Evolutionary conservation across 768 basidiomycete genomes (phyloP).

Genomic region (Dictyophora rubrovolvata): DNA sequence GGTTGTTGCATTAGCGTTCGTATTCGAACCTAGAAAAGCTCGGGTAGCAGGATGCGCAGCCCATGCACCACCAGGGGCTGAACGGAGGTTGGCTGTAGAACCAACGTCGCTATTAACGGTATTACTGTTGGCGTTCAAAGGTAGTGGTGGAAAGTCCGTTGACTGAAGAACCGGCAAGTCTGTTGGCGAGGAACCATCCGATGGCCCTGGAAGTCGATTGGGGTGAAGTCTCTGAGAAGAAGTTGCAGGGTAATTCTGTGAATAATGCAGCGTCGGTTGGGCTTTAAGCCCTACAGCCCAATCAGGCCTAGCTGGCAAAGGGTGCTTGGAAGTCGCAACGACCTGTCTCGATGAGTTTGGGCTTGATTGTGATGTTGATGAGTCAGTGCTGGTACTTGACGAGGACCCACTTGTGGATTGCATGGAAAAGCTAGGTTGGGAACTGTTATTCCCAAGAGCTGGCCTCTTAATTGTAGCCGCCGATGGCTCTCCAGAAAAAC

Average conservation of each 20-base stretch:
- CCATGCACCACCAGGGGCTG: conserved; percentile 60
- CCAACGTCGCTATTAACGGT: conserved; percentile 17
- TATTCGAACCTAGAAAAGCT: conserved; percentile 35
- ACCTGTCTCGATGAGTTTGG: conserved; percentile 75
- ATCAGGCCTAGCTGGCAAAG: conserved; percentile 74
- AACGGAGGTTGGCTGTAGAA: conserved; percentile 41
- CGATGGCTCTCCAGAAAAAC: neutral
- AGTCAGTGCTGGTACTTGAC: neutral
- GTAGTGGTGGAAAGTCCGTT: conserved; percentile 62
- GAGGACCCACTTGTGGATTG: neutral
- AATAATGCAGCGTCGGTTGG: conserved; percentile 53
- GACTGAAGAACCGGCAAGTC: conserved; percentile 37
- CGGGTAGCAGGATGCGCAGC: conserved; percentile 44
- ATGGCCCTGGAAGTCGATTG: conserved; percentile 22
- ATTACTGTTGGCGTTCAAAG: neutral
- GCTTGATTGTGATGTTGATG: conserved; percentile 51
- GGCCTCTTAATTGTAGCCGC: neutral
- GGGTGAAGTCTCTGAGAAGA: conserved; percentile 41
- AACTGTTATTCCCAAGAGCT: neutral
- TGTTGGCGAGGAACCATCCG: conserved; percentile 24
- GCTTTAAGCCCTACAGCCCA: conserved; percentile 80
- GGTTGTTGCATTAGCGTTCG: neutral
- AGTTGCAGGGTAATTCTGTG: conserved; percentile 31
- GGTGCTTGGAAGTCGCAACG: conserved; percentile 63
- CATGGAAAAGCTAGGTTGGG: neutral